Percentiles rank a stretch among this genome's conserved stretches.
Conservation (phyloP, 495 filamentous ascomycete species). For the Hypoxylon trugodes region DNA sequence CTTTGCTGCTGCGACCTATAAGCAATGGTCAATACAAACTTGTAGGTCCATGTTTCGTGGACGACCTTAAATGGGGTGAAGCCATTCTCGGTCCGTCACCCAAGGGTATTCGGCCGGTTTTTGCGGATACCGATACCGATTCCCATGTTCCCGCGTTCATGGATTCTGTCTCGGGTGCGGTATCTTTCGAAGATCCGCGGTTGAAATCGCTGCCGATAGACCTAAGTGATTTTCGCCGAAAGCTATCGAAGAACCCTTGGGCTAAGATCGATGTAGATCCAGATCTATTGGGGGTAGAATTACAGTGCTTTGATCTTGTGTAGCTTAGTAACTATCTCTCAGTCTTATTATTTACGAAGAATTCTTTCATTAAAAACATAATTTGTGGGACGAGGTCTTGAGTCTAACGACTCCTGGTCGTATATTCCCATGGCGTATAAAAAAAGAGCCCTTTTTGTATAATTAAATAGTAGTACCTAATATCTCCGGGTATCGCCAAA, state of each 20-base stretch:
- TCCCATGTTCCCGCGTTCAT: background rate
- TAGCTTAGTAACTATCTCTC: too few relatives aligned
- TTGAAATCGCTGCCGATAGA: constrained; percentile 6
- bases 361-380: too few relatives aligned
- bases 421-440: background rate
- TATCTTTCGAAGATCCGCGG: constrained; percentile 15
- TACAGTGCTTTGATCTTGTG: constrained; percentile 13
- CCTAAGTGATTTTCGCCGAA: constrained; percentile 5
- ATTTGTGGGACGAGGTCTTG: too few relatives aligned
- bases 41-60: constrained; percentile 16
- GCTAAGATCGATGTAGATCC: background rate
- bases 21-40: constrained; percentile 5
- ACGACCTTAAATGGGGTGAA: background rate
- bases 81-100: constrained; percentile 24
- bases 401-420: too few relatives aligned
- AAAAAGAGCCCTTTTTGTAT: constrained; percentile 6
- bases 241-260: background rate
- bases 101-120: background rate
- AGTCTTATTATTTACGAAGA: background rate
- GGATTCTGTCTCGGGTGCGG: background rate
- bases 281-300: background rate
- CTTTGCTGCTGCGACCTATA: constrained; percentile 9
- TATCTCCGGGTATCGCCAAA: constrained; percentile 34
- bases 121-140: background rate
- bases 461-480: background rate